A percentile compares a stretch with the other conserved stretches of the same genome.
Evolutionary conservation across 192 early-diverging fungal species (phyloP).

Genomic region (Gigaspora rosea): DNA sequence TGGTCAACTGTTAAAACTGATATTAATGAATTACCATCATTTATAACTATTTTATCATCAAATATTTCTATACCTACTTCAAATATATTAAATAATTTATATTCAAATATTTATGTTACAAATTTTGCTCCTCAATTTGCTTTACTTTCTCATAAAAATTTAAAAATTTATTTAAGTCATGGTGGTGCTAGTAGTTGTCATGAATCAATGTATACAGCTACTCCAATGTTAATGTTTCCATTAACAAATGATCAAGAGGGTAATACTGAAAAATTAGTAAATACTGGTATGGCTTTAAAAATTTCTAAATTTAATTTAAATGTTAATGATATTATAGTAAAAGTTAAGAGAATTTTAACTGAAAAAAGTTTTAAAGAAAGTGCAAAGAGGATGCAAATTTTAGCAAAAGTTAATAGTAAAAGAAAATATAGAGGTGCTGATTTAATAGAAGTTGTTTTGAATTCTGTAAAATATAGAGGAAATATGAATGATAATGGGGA

Average conservation of each 20-base stretch:
- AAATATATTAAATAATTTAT: neutral
- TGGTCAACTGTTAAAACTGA: conserved; percentile 30
- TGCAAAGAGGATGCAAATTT: conserved; percentile 18
- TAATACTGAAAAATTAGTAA: conserved; percentile 9
- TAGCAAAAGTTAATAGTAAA: conserved; percentile 29
- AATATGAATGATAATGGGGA: neutral
- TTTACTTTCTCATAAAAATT: conserved; percentile 34
- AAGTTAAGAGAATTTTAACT: conserved; percentile 1
- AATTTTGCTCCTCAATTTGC: conserved; percentile 40
- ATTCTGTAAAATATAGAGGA: neutral
- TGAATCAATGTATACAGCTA: conserved; percentile 38
- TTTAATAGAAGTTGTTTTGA: conserved; percentile 23
- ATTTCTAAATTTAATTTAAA: conserved; percentile 5
- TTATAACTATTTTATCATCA: neutral
- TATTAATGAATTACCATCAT: neutral
- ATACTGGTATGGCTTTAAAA: conserved; percentile 1
- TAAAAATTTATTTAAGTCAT: conserved; percentile 37
- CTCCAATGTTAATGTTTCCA: conserved; percentile 35
- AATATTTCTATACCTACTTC: neutral
- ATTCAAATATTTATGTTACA: conserved; percentile 24
- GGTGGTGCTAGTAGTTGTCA: conserved; percentile 35
- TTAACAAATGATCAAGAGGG: conserved; percentile 5
- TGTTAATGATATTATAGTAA: conserved; percentile 9
- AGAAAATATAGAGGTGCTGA: conserved; percentile 25
- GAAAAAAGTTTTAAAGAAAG: neutral